Percentiles rank a stretch among this genome's conserved stretches.
Conservation (phyloP, 202 grass and related monocot species). For the Carex sylvatica region DNA sequence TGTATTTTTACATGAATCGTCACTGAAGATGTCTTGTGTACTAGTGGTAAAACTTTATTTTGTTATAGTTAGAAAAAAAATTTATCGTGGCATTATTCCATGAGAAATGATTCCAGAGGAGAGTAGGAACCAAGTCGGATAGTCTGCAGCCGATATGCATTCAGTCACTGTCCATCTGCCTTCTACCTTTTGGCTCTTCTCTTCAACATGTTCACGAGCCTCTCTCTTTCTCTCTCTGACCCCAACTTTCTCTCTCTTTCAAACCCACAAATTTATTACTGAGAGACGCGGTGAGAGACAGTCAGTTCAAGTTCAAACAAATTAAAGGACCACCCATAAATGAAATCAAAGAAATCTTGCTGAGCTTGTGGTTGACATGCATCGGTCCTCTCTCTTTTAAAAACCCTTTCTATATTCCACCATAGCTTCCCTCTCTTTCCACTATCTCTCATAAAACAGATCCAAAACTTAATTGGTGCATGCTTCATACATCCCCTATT, state of each 20-base stretch:
- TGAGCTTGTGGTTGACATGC: conserved; percentile 38
- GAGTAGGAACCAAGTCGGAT: neutral
- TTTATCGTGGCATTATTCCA: neutral
- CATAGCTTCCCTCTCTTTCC: neutral
- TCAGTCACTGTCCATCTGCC: conserved; percentile 29
- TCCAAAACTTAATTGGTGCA: neutral
- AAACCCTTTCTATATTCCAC: neutral
- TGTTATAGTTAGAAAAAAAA: neutral
- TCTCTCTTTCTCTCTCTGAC: conserved; percentile 25
- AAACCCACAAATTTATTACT: conserved; percentile 44
- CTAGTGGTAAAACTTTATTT: neutral
- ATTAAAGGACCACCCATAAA: conserved; percentile 4
- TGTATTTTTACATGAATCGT: too few species aligned
- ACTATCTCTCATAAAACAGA: neutral
- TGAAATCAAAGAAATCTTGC: conserved; percentile 33
- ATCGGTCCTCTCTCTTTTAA: conserved; percentile 12
- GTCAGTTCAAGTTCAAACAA: conserved; percentile 24
- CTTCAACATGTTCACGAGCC: conserved; percentile 35
- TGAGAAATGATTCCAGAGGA: neutral
- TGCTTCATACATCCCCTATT: neutral
- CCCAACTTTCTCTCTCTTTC: neutral
- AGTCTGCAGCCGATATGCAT: conserved; percentile 39
- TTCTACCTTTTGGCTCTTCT: conserved; percentile 32
- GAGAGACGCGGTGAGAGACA: conserved; percentile 11
- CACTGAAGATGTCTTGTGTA: too few species aligned